Conservation (phyloP, 1,139 yeast species). For the Pneumocystis oryctolagi region DNA sequence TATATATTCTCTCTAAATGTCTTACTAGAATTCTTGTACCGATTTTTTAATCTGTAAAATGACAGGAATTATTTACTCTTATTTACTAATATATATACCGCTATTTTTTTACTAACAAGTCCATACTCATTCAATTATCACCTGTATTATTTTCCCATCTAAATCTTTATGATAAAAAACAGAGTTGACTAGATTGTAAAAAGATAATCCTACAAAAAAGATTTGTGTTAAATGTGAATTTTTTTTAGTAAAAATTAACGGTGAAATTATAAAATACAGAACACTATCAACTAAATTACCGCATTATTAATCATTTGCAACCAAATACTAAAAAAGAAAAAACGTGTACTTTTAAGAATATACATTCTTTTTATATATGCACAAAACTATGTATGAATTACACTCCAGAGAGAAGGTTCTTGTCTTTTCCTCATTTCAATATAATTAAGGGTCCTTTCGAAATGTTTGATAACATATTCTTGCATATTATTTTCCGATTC, state of each 20-base stretch:
- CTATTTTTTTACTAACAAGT: constrained; percentile 15
- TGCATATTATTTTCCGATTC: constrained; percentile 9
- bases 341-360: not conserved
- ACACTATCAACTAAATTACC: not conserved
- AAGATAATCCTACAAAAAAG: not conserved
- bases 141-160: too few relatives aligned
- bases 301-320: not conserved
- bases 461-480: constrained; percentile 29
- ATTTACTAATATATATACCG: not conserved
- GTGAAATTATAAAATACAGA: not conserved
- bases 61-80: not conserved
- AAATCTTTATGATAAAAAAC: too few relatives aligned
- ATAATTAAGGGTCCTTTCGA: constrained; percentile 53
- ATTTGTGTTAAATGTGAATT: too few relatives aligned
- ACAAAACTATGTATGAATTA: not conserved
- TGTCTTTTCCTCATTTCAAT: constrained; percentile 49
- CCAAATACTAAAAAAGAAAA: not conserved
- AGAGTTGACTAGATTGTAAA: too few relatives aligned
- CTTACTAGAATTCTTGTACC: constrained; percentile 13
- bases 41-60: constrained; percentile 9
- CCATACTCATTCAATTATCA: constrained; percentile 11
- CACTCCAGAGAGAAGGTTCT: constrained; percentile 23
- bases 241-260: too few relatives aligned
- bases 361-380: not conserved
- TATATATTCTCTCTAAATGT: constrained; percentile 4